phyloP scores from a whole-genome alignment of 805 yeast species.

The Hemisphaericaspora nanyangensis region DNA sequence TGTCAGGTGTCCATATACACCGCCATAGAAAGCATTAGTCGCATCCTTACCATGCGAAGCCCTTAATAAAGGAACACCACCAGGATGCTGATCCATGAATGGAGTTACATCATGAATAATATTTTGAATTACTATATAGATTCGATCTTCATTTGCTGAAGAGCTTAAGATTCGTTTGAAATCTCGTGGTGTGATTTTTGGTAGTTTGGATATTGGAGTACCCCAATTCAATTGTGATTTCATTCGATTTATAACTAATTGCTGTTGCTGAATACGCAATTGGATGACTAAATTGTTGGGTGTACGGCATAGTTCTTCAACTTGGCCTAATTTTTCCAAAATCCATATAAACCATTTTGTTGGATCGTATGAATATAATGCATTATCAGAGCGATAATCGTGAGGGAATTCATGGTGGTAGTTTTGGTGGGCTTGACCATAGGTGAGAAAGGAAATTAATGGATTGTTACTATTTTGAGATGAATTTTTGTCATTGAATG shows the following conservation, averaged over 20 bases:
- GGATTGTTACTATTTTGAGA: conserved; percentile 61
- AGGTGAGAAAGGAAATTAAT: conserved; percentile 59
- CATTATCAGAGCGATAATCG: conserved; percentile 75
- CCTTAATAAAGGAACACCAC: conserved; percentile 74
- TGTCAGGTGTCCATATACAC: conserved; percentile 87
- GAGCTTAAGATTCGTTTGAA: conserved; percentile 38
- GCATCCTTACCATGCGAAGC: conserved; percentile 92
- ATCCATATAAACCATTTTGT: conserved; percentile 69
- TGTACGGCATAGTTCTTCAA: conserved; percentile 56
- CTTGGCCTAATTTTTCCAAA: conserved; percentile 51
- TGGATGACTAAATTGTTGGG: conserved; percentile 69
- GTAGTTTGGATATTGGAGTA: conserved; percentile 82
- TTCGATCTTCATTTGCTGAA: conserved; percentile 41
- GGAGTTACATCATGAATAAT: conserved; percentile 93
- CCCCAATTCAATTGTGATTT: conserved; percentile 88
- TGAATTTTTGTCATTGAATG: conserved; percentile 57
- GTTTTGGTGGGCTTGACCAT: conserved; percentile 90
- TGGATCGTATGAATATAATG: conserved; percentile 79
- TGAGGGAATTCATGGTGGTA: conserved; percentile 95
- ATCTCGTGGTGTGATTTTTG: conserved; percentile 52
- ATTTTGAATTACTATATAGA: conserved; percentile 80
- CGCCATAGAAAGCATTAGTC: conserved; percentile 91
- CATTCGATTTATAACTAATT: conserved; percentile 71
- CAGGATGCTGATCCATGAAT: conserved; percentile 90
- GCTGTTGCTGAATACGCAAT: conserved; percentile 60